Evolutionary conservation across 805 yeast species (phyloP).

Genomic region (Cyberlindnera americana): DNA sequence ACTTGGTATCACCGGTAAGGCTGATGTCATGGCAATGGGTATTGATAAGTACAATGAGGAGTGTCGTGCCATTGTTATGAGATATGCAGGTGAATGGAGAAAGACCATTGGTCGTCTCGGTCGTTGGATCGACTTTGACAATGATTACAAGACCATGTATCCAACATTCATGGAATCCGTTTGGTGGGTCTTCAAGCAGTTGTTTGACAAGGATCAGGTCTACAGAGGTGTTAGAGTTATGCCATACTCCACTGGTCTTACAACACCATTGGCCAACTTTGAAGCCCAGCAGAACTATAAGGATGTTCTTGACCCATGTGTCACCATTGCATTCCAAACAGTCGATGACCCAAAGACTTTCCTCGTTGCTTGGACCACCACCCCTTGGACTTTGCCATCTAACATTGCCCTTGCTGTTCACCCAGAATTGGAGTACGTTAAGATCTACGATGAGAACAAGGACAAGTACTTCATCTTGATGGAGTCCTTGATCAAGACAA

Average conservation of each 20-base stretch:
- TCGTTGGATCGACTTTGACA: constrained; percentile 99
- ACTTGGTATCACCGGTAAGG: constrained; percentile 87
- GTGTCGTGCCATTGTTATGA: constrained; percentile 96
- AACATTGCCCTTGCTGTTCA: constrained; percentile 89
- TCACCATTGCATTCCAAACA: constrained; percentile 84
- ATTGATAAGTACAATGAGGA: constrained; percentile 90
- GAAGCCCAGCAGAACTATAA: constrained; percentile 99
- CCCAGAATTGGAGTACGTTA: constrained; percentile 86
- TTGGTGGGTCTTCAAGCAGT: constrained; percentile 97
- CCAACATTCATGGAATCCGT: constrained; percentile 97
- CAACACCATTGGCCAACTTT: constrained; percentile 94
- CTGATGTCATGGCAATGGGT: constrained; percentile 92
- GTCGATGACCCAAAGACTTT: constrained; percentile 76
- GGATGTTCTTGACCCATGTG: constrained; percentile 96
- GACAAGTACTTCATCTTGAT: constrained; percentile 78
- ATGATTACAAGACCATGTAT: constrained; percentile 95
- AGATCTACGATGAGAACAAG: constrained; percentile 85
- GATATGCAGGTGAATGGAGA: constrained; percentile 95
- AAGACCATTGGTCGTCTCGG: constrained; percentile 90
- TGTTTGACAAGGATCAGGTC: constrained; percentile 81
- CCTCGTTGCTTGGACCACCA: constrained; percentile 98
- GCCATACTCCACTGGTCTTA: constrained; percentile 98
- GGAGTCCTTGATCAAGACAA: constrained; percentile 74
- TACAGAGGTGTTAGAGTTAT: constrained; percentile 95
- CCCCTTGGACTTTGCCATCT: constrained; percentile 99